Evolutionary conservation across 208 protist genomes (phyloP), one percentile per base, ranked within the genome.

Genomic region (Acanthamoeba healyi): DNA sequence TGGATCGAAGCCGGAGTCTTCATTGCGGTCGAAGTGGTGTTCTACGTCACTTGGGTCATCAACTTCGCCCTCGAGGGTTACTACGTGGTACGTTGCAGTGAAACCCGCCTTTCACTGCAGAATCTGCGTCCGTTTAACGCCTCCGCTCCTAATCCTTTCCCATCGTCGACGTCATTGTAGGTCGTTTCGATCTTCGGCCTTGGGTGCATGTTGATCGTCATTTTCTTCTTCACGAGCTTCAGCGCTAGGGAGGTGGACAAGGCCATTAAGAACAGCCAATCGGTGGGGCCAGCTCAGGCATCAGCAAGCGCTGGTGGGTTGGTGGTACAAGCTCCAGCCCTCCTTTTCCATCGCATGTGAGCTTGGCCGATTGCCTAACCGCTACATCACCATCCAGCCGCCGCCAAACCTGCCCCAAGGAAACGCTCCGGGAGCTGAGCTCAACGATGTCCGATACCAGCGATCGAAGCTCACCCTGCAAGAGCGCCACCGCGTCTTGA

Each of bases 1-100:
- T 79, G 70, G 70, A 2, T 49, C n/a, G 70, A 79, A 46, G 70
- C 22, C 22, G 6, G 42, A 17, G n/a, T 79, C 70, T 79, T 79
- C 24, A 29, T 14, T 26, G 0, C 22, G 40, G 70, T 79, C 24
- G 36, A 79, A 14, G 46, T 79, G 15, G 36, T 79, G 7, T 79
- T 79, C 34, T 79, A 79, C 70, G 12, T 79, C 40, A 79, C 70
- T 26, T 79, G 70, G 70, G 70, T 79, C 40, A 79, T 79, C 38
- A 79, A 79, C 40, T 79, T 79, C 32, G 40, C 70, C 22, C 38
- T 79, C 12, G 70, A 79, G 15, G 70, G 70, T 12, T 79, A 79
- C 70, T 79, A 79, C 34, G 29, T 49, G 17, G 70, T 79, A 79
- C 15, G 70, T 70, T n/a, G n/a, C n/a, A n/a, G n/a, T n/a, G n/a